Base-by-base conservation (phyloP, 2,329 filamentous ascomycete species). In the Aspergillus pseudoviridinutans region DNA sequence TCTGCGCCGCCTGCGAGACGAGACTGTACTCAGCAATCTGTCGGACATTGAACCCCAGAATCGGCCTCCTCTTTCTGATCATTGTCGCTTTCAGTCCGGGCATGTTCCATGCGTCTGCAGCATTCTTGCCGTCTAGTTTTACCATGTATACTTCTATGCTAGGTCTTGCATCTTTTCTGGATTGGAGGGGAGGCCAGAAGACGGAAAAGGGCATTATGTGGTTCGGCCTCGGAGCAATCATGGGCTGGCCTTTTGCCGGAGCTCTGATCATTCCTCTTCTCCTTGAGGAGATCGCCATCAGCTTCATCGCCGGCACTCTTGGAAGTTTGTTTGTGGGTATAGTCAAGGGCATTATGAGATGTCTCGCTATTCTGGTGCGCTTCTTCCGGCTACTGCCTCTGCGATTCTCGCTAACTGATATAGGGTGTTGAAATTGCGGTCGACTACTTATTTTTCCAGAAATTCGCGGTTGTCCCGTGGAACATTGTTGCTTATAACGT, bases 401-500 rank as follows among this genome's bases (percentile, higher is more conserved):
- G 28, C 38, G n/a, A 38, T 32, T 50, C 46, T 53, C 46, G 49
- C 70, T 77, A 59, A 76, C 49, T 24, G 51, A 20, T 59, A 38
- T 58, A 92, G 90, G 78, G 80, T 44, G 64, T 87, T 2, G 91
- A 96, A 69, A 80, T 88, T 5, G 76, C 79, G 5, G 78, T 95
- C 65, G 94, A 96, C 68, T 83, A 87, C 14, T 89, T 91, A 70
- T 96, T 96, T 74, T 97, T 96, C 77, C 87, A 85, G 63, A 90
- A 90, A 68, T 64, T 89, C 6, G 87, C 86, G 3, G 74, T 92
- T 42, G 91, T 96, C 6, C 87, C 92, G 0, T 89, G 91, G 82
- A 97, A 97, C 70, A 97, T 99, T 68, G 87, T 99, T 68, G 85
- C 88, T 63, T 99, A 99, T 82, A 99, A 99, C 71, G 85, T 99